Evolutionary conservation across 441 rosid species (phyloP).

Genomic region (Aleurites moluccanus): DNA sequence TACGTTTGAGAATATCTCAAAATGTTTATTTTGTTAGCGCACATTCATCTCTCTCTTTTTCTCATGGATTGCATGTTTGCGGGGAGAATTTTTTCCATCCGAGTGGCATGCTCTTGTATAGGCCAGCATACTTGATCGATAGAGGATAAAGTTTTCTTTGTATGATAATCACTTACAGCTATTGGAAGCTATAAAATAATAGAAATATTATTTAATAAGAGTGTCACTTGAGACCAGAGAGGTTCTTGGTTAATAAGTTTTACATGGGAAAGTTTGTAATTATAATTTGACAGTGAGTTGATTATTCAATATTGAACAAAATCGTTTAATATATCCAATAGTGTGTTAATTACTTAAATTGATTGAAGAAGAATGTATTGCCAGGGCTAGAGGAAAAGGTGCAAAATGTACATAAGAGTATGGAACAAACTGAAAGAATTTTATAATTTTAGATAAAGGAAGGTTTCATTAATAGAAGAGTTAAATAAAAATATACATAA

Average conservation of each 20-base stretch:
- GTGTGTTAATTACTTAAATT: not conserved
- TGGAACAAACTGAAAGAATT: not conserved
- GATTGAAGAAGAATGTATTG: not conserved
- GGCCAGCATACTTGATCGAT: not conserved
- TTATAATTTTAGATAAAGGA: not conserved
- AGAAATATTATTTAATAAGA: not conserved
- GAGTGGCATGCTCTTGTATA: too few relatives aligned
- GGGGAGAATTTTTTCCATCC: too few relatives aligned
- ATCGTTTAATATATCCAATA: not conserved
- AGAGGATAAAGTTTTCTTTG: not conserved
- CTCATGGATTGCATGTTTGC: too few relatives aligned
- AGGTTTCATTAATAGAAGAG: not conserved
- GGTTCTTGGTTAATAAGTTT: not conserved
- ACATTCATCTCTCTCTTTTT: not conserved
- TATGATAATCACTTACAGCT: not conserved
- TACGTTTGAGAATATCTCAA: slow-evolving; percentile 8
- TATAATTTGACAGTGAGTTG: not conserved
- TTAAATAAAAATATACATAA: not conserved
- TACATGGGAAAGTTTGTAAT: not conserved
- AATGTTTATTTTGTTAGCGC: not conserved
- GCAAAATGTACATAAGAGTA: not conserved
- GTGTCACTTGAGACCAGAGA: not conserved
- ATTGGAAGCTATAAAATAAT: not conserved
- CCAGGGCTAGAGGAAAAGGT: not conserved
- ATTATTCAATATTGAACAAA: not conserved